Evolutionary conservation across 2,329 filamentous ascomycete genomes (phyloP).

Genomic region (Diaporthe australafricana): DNA sequence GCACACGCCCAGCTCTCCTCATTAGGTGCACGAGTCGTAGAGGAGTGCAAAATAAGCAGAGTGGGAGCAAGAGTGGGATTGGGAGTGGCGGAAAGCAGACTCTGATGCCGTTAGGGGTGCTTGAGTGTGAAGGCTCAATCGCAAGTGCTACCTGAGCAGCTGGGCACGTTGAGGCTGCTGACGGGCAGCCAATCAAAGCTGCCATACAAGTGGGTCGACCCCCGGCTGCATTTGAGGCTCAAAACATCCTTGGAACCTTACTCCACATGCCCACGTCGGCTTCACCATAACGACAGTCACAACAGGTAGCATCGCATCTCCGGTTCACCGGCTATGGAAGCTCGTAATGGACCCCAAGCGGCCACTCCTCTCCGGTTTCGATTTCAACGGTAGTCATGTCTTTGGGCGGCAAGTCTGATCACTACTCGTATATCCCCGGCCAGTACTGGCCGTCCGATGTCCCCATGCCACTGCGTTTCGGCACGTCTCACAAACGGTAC

Average conservation of each 20-base stretch:
- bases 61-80: not conserved
- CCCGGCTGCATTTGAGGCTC: constrained; percentile 11
- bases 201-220: not conserved
- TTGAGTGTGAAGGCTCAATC: constrained; percentile 11
- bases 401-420: not conserved
- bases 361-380: not conserved
- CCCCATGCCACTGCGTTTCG: constrained; percentile 17
- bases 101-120: constrained; percentile 19
- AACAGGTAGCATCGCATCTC: constrained; percentile 10
- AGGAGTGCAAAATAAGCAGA: not conserved
- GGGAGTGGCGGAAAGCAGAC: not conserved
- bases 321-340: constrained; percentile 1
- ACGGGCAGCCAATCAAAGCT: not conserved
- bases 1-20: not conserved
- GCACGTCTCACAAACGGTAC: constrained; percentile 10
- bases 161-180: not conserved
- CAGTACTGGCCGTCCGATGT: constrained; percentile 13
- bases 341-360: not conserved
- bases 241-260: constrained; percentile 4
- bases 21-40: not conserved
- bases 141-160: not conserved
- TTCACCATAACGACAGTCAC: not conserved
- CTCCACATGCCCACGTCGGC: not conserved
- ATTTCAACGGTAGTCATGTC: not conserved
- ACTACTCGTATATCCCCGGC: not conserved